Percentiles rank a stretch among this genome's conserved stretches.
These are phyloP conservation scores for Thuja plicata DNA, from an alignment of 83 land plant species.

Conservation along the genomic window DNA sequence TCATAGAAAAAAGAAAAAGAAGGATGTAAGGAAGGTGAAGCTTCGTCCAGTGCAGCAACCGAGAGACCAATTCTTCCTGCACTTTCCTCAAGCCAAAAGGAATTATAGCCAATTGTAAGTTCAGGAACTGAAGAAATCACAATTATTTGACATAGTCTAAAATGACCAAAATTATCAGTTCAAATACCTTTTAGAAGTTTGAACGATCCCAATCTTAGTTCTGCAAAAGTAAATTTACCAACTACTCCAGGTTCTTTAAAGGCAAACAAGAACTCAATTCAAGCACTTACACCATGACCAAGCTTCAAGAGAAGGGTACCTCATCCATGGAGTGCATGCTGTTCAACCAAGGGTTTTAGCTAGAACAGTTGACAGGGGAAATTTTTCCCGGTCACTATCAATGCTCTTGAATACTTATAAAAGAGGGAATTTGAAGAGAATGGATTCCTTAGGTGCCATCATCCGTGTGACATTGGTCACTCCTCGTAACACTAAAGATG, in stretches of 20 bases:
- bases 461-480: slow-evolving; percentile 64
- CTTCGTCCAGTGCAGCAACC: not conserved
- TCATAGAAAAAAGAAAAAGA: not conserved
- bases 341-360: slow-evolving; percentile 9
- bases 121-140: not conserved
- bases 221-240: slow-evolving; percentile 30
- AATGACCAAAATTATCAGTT: slow-evolving; percentile 17
- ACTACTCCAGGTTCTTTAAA: slow-evolving; percentile 38
- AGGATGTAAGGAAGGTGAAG: not conserved
- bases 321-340: slow-evolving; percentile 18
- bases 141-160: not conserved
- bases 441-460: slow-evolving; percentile 48
- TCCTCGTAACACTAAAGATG: slow-evolving; percentile 41
- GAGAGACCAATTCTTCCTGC: slow-evolving; percentile 8
- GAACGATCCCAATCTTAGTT: slow-evolving; percentile 26
- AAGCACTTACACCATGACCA: slow-evolving; percentile 39
- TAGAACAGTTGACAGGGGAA: slow-evolving; percentile 25
- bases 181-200: slow-evolving; percentile 51
- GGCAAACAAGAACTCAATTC: slow-evolving; percentile 32
- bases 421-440: slow-evolving; percentile 30
- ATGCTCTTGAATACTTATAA: slow-evolving; percentile 41
- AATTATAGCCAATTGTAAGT: not conserved
- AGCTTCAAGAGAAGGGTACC: slow-evolving; percentile 45
- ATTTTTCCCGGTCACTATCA: slow-evolving; percentile 63
- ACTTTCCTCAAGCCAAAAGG: not conserved